Evolutionary conservation across 495 filamentous ascomycete species (phyloP).

Genomic region (Bacidia rubella): DNA sequence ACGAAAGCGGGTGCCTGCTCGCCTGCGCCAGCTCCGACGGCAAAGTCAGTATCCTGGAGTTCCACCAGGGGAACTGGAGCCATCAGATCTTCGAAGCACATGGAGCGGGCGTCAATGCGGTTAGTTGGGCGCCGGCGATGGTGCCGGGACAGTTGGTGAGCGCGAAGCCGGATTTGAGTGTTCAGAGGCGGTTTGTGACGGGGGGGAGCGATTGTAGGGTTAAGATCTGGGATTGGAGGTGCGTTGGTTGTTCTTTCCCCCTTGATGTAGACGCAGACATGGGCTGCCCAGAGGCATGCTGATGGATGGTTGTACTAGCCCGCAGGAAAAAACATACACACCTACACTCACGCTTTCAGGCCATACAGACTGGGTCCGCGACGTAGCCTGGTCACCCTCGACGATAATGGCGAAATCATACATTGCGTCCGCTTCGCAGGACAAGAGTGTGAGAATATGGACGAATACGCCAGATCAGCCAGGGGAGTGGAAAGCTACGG

Average conservation of each 20-base stretch:
- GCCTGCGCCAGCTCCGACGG: constrained; percentile 91
- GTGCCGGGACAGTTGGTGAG: constrained; percentile 68
- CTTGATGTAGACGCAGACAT: too few relatives aligned
- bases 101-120: constrained; percentile 82
- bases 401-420: constrained; percentile 89
- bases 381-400: constrained; percentile 83
- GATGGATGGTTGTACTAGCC: constrained; percentile 23
- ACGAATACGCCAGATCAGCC: constrained; percentile 52
- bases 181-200: constrained; percentile 69
- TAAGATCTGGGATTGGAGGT: constrained; percentile 73
- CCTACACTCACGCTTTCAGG: constrained; percentile 46
- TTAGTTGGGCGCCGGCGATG: constrained; percentile 83
- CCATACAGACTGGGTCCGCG: constrained; percentile 94
- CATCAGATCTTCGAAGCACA: constrained; percentile 85
- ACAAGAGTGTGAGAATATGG: constrained; percentile 96
- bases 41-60: constrained; percentile 83
- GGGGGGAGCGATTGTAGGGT: constrained; percentile 86
- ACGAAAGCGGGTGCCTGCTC: constrained; percentile 87
- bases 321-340: constrained; percentile 41
- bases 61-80: constrained; percentile 80
- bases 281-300: too few relatives aligned
- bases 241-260: constrained; percentile 14
- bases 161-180: constrained; percentile 45
- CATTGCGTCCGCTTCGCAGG: constrained; percentile 87
- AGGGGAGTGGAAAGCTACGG: constrained; percentile 66